These are phyloP conservation scores for Raphanus hybrid DNA, from an alignment of 441 rosid species.

Conservation along the genomic window DNA sequence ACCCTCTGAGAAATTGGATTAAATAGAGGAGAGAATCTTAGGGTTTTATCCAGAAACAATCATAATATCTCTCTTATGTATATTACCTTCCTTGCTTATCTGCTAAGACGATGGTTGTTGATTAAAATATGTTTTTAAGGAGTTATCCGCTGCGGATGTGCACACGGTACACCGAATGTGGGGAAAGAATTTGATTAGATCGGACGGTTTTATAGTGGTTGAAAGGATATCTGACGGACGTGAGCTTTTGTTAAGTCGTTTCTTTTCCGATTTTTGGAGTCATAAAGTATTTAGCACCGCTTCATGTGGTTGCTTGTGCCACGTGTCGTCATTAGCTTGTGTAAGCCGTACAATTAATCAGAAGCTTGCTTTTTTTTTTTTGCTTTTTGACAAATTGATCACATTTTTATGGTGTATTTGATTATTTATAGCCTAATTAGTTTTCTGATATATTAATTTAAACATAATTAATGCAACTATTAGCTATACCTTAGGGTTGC, in stretches of 20 bases:
- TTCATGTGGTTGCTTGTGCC: not conserved
- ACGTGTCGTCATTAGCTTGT: not conserved
- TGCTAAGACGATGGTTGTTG: constrained; percentile 37
- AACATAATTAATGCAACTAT: too few species aligned
- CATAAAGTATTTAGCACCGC: not conserved
- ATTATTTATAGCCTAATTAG: too few species aligned
- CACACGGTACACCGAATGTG: not conserved
- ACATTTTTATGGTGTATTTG: not conserved
- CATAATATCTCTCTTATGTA: not conserved
- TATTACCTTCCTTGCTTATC: constrained; percentile 33
- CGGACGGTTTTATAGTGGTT: not conserved
- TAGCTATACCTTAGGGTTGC: not conserved
- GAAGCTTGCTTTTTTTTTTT: not conserved
- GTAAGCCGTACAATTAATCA: not conserved
- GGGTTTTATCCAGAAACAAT: constrained; percentile 38
- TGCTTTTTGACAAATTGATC: not conserved
- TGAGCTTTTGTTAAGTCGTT: not conserved
- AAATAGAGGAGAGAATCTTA: constrained; percentile 24
- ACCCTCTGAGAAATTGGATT: not conserved
- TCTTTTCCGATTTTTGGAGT: not conserved
- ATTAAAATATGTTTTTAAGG: not conserved
- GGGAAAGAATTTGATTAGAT: not conserved
- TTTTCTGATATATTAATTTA: too few species aligned
- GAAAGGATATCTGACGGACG: not conserved
- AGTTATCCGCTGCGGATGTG: constrained; percentile 16